Conservation (phyloP, 1,284 basidiomycete species). For the Cryptococcus floricola region DNA sequence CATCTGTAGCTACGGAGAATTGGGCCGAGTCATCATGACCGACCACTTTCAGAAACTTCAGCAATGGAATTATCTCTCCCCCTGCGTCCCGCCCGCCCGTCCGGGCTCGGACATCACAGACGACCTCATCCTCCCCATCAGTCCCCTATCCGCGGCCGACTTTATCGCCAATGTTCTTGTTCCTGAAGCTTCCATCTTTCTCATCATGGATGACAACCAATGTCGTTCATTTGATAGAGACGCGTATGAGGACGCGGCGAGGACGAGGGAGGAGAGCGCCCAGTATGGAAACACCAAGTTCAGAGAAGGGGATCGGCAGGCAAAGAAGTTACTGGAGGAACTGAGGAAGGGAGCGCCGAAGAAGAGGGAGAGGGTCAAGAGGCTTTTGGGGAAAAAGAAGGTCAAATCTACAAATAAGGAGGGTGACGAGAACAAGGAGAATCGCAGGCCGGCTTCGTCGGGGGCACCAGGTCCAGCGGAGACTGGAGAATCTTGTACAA, state of each 20-base stretch:
- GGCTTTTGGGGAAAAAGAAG: not conserved
- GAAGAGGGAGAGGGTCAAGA: constrained; percentile 8
- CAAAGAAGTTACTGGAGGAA: constrained; percentile 3
- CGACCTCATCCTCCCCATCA: not conserved
- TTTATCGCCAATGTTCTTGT: constrained; percentile 40
- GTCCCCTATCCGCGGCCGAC: constrained; percentile 28
- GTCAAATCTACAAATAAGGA: not conserved
- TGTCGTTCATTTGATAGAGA: constrained; percentile 1
- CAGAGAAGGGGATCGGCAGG: constrained; percentile 6
- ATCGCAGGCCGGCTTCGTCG: not conserved
- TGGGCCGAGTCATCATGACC: constrained; percentile 32
- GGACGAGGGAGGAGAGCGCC: constrained; percentile 24
- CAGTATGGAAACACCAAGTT: constrained; percentile 30
- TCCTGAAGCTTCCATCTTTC: constrained; percentile 36
- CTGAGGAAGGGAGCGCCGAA: not conserved
- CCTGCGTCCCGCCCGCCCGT: not conserved
- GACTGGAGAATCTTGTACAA: too few species aligned
- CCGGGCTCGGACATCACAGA: not conserved
- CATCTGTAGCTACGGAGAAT: constrained; percentile 35
- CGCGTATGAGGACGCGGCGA: constrained; percentile 5
- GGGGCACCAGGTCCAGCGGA: too few species aligned
- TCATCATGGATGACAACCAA: constrained; percentile 39
- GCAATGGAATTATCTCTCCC: constrained; percentile 22
- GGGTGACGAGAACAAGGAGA: not conserved
- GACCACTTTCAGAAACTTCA: constrained; percentile 31